Conservation (phyloP, 2,329 filamentous ascomycete species). For the Diplodia sapinea region DNA sequence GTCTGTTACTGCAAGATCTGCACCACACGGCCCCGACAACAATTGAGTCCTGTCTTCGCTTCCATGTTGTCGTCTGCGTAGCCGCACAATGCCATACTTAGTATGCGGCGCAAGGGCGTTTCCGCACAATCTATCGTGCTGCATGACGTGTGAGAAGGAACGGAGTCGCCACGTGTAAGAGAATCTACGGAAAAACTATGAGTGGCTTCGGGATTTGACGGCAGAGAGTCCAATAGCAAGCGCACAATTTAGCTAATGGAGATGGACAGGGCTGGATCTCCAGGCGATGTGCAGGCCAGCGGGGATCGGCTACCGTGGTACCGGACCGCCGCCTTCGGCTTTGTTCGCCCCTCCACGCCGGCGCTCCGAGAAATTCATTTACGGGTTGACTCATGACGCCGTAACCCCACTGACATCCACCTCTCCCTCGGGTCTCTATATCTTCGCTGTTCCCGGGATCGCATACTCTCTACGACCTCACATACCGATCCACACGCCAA, state of each 20-base stretch:
- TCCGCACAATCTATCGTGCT: neutral
- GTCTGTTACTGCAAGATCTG: neutral
- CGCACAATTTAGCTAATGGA: neutral
- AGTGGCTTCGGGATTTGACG: neutral
- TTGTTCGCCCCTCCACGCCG: slow-evolving; percentile 29
- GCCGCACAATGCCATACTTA: neutral
- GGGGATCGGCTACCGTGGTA: slow-evolving; percentile 20
- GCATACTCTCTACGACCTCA: slow-evolving; percentile 5
- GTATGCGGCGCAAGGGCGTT: neutral
- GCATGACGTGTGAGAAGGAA: neutral
- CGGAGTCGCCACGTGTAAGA: neutral
- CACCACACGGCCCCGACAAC: neutral
- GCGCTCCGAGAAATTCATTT: slow-evolving; percentile 30
- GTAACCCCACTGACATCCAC: slow-evolving; percentile 28
- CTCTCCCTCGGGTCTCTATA: slow-evolving; percentile 9
- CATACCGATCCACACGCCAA: slow-evolving; percentile 2
- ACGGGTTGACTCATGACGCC: slow-evolving; percentile 30
- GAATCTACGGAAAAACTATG: neutral
- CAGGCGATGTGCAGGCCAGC: slow-evolving; percentile 14
- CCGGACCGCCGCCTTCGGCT: slow-evolving; percentile 25
- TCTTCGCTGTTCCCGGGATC: slow-evolving; percentile 1
- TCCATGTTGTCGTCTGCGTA: neutral
- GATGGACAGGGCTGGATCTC: slow-evolving; percentile 17
- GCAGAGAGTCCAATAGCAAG: slow-evolving; percentile 1
- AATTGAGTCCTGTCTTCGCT: neutral